Conservation (phyloP, 2,329 filamentous ascomycete genomes). For the Scortechinia acanthostroma region DNA sequence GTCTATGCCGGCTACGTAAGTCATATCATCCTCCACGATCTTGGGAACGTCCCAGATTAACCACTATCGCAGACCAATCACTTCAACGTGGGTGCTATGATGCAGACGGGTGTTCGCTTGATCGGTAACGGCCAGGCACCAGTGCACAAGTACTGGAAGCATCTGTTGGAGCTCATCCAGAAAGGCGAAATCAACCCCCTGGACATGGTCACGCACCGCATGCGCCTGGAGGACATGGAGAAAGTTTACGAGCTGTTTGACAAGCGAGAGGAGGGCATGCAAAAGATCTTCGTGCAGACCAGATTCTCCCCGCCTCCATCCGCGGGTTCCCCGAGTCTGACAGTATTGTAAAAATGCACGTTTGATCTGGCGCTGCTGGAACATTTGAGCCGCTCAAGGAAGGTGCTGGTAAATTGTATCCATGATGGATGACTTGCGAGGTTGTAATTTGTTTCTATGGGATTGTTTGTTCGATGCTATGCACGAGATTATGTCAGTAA, state of each 20-base stretch:
- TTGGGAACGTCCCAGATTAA: no score
- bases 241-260: constrained; percentile 33
- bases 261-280: constrained; percentile 40
- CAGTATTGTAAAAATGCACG: no score
- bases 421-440: no score
- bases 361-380: no score
- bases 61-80: constrained; percentile 42
- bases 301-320: constrained; percentile 12
- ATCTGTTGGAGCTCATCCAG: constrained; percentile 47
- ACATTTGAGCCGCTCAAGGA: no score
- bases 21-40: no score
- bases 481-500: no score
- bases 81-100: constrained; percentile 58
- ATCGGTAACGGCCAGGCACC: constrained; percentile 32
- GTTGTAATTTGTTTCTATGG: no score
- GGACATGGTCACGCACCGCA: constrained; percentile 56
- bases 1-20: constrained; percentile 18
- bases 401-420: no score
- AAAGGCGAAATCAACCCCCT: constrained; percentile 50
- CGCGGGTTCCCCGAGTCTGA: constrained; percentile 12
- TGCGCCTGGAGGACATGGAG: constrained; percentile 48
- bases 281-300: constrained; percentile 44
- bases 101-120: constrained; percentile 59
- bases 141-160: constrained; percentile 59
- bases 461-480: no score